These are phyloP conservation scores for Mantamonas sphyraenae DNA, from an alignment of 78 protist species.

Conservation along the genomic window DNA sequence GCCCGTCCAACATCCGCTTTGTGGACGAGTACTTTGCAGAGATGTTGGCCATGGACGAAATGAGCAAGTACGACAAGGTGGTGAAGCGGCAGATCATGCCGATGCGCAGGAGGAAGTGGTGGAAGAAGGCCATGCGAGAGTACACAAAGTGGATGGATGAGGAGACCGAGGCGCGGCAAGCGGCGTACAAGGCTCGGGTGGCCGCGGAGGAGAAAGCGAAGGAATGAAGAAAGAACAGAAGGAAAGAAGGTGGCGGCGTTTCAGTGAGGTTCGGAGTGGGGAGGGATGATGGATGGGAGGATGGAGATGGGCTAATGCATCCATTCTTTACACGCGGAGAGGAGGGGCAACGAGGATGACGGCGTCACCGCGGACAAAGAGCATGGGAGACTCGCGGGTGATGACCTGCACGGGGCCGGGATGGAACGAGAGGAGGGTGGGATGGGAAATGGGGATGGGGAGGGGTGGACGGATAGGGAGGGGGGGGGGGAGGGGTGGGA, in stretches of 20 bases:
- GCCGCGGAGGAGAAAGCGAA: neutral
- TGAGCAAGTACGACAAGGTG: no score
- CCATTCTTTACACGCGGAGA: slow-evolving; percentile 22
- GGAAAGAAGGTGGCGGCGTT: neutral
- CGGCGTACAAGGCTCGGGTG: neutral
- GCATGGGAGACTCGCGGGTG: slow-evolving; percentile 69
- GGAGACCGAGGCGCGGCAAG: neutral
- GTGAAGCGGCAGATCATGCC: neutral
- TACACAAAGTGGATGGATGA: neutral
- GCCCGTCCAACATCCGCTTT: no score
- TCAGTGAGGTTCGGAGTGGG: no score
- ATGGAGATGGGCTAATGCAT: neutral
- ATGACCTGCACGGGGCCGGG: slow-evolving; percentile 29
- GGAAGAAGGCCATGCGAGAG: neutral
- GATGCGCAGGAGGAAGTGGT: neutral
- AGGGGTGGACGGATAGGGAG: no score
- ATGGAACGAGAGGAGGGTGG: neutral
- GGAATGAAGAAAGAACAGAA: neutral
- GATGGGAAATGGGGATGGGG: no score
- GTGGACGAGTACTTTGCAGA: no score
- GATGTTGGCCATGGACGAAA: no score
- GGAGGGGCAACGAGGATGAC: slow-evolving; percentile 90
- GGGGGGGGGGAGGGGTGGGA: no score
- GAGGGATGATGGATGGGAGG: neutral
- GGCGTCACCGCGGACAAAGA: slow-evolving; percentile 93